Evolutionary conservation across 305 asterid genomes (phyloP).

Genomic region (Fraxinus nigra): DNA sequence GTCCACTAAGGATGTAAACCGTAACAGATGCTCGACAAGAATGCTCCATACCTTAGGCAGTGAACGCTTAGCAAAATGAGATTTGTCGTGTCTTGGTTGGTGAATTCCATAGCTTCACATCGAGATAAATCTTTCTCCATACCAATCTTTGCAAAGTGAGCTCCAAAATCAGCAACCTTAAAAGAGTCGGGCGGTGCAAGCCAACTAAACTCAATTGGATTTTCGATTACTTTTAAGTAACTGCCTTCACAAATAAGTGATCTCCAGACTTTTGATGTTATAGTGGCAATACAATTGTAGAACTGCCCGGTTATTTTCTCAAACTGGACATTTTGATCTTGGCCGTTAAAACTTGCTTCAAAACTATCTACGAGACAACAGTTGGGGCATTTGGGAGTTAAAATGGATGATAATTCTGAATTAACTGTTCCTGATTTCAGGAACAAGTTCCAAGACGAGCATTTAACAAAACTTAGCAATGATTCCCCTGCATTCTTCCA

Average conservation of each 20-base stretch:
- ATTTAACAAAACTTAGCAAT: constrained; percentile 36
- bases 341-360: neutral
- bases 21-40: constrained; percentile 48
- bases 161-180: neutral
- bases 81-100: constrained; percentile 24
- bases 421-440: neutral
- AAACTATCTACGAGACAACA: constrained; percentile 17
- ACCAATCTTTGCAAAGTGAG: neutral
- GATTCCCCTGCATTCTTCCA: constrained; percentile 67
- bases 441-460: constrained; percentile 29
- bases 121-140: neutral
- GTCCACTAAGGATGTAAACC: constrained; percentile 33
- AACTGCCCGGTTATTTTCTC: constrained; percentile 34
- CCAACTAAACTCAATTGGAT: constrained; percentile 46
- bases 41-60: constrained; percentile 53
- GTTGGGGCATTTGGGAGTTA: constrained; percentile 24
- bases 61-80: constrained; percentile 46
- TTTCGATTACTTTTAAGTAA: constrained; percentile 39
- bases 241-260: constrained; percentile 32
- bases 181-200: constrained; percentile 24
- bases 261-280: constrained; percentile 47
- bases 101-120: constrained; percentile 17
- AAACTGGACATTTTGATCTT: constrained; percentile 18
- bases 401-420: constrained; percentile 19
- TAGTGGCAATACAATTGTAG: constrained; percentile 35